Conservation (phyloP, 306 rosid genomes). For the Citrullus colocynthis region DNA sequence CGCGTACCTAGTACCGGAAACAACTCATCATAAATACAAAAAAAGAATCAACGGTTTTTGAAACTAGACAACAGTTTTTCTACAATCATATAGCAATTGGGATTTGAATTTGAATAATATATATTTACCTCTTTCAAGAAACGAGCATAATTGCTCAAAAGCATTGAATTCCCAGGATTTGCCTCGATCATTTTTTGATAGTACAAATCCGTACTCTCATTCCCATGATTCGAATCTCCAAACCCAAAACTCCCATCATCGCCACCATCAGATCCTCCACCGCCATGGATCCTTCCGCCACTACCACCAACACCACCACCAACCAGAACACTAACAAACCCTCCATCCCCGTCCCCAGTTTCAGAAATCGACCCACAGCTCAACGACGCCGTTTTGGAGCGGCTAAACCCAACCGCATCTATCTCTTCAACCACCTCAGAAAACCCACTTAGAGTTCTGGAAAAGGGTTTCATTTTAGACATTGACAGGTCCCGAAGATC, state of each 20-base stretch:
- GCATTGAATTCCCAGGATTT: slow-evolving; percentile 59
- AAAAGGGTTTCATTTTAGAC: slow-evolving; percentile 18
- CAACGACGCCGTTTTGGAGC: slow-evolving; percentile 29
- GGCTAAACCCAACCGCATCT: slow-evolving; percentile 13
- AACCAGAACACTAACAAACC: slow-evolving; percentile 15
- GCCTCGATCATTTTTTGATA: slow-evolving; percentile 58
- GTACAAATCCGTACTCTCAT: slow-evolving; percentile 34
- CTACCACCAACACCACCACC: slow-evolving; percentile 35
- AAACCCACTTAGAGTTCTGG: slow-evolving; percentile 14
- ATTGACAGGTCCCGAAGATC: slow-evolving; percentile 28
- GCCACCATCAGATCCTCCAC: slow-evolving; percentile 37
- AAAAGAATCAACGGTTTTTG: too few relatives aligned
- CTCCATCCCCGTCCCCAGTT: slow-evolving; percentile 10
- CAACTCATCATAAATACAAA: background rate
- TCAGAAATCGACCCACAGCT: slow-evolving; percentile 4
- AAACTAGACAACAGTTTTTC: background rate
- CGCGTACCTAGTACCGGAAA: slow-evolving; percentile 35
- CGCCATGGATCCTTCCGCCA: slow-evolving; percentile 22
- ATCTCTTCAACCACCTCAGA: slow-evolving; percentile 17
- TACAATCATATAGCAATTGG: background rate
- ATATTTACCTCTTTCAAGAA: slow-evolving; percentile 58
- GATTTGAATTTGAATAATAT: background rate
- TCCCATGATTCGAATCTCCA: slow-evolving; percentile 44
- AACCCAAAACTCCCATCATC: slow-evolving; percentile 36
- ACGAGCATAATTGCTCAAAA: slow-evolving; percentile 66